Evolutionary conservation across 1,284 basidiomycete genomes (phyloP).

Genomic region (Singerocomus rubriflavus): DNA sequence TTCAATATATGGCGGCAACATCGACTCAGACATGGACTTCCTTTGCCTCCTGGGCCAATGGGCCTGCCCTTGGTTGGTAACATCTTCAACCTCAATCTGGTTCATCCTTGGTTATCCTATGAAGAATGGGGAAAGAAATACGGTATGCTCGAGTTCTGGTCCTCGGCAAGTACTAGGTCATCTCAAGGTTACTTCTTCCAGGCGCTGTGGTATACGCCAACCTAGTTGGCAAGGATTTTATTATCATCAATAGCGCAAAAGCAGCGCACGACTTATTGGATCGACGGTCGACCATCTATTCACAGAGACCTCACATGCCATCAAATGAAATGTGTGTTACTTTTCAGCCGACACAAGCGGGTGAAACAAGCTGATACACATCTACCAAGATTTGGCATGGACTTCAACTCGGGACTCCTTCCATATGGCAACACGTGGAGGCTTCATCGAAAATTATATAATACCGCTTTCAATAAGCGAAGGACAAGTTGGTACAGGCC

Average conservation of each 20-base stretch:
- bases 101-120: conserved; percentile 32
- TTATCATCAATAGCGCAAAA: conserved; percentile 39
- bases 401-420: conserved; percentile 29
- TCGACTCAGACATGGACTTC: conserved; percentile 15
- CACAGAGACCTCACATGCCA: conserved; percentile 35
- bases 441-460: conserved; percentile 27
- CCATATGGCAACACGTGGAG: conserved; percentile 27
- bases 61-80: conserved; percentile 32
- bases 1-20: conserved; percentile 17
- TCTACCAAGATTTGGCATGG: conserved; percentile 28
- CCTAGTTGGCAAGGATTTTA: conserved; percentile 36
- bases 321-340: conserved; percentile 22
- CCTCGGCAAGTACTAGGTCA: not conserved
- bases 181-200: conserved; percentile 7
- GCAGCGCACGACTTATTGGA: conserved; percentile 41
- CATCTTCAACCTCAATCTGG: conserved; percentile 15
- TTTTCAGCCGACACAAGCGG: not conserved
- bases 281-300: conserved; percentile 41
- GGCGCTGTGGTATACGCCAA: conserved; percentile 36
- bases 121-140: conserved; percentile 29
- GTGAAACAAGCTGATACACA: not conserved
- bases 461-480: conserved; percentile 18
- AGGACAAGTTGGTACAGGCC: conserved; percentile 8
- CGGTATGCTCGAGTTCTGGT: conserved; percentile 15
- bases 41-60: conserved; percentile 30